Evolutionary conservation across 2,329 filamentous ascomycete species (phyloP).

Genomic region (Calonectria hongkongensis): DNA sequence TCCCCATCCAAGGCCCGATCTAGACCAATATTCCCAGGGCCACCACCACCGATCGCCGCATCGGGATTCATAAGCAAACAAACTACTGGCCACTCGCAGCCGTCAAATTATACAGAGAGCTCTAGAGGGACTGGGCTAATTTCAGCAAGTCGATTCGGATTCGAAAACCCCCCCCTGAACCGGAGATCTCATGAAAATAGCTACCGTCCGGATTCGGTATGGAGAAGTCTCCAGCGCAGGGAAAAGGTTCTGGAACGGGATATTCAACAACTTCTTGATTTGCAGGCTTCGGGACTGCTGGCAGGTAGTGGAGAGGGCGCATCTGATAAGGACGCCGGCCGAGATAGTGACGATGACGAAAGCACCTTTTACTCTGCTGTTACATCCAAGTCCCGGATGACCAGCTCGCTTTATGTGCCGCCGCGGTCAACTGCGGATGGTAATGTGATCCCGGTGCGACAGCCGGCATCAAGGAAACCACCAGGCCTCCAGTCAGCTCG

Average conservation of each 20-base stretch:
- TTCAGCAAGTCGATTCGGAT: constrained; percentile 43
- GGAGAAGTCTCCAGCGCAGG: constrained; percentile 67
- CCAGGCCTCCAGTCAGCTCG: constrained; percentile 77
- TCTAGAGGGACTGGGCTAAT: constrained; percentile 43
- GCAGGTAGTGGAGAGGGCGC: constrained; percentile 59
- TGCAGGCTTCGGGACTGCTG: constrained; percentile 67
- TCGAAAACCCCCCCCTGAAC: constrained; percentile 59
- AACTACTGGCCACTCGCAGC: constrained; percentile 25
- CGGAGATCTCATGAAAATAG: constrained; percentile 53
- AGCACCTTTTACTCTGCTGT: constrained; percentile 64
- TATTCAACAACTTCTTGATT: constrained; percentile 69
- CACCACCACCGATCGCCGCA: constrained; percentile 72
- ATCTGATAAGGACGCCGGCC: constrained; percentile 53
- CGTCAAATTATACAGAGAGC: constrained; percentile 41
- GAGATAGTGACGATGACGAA: constrained; percentile 64
- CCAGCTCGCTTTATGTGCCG: constrained; percentile 65
- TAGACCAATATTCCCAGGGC: constrained; percentile 66
- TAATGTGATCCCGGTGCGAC: constrained; percentile 76
- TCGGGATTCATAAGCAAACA: constrained; percentile 57
- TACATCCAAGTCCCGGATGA: constrained; percentile 63
- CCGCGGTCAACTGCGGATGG: constrained; percentile 63
- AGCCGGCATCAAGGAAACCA: constrained; percentile 70
- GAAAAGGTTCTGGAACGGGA: constrained; percentile 68
- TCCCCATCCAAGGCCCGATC: constrained; percentile 59
- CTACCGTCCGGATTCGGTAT: constrained; percentile 65